phyloP scores from a whole-genome alignment of 768 basidiomycete genomes.

The Lentinula aciculospora region DNA sequence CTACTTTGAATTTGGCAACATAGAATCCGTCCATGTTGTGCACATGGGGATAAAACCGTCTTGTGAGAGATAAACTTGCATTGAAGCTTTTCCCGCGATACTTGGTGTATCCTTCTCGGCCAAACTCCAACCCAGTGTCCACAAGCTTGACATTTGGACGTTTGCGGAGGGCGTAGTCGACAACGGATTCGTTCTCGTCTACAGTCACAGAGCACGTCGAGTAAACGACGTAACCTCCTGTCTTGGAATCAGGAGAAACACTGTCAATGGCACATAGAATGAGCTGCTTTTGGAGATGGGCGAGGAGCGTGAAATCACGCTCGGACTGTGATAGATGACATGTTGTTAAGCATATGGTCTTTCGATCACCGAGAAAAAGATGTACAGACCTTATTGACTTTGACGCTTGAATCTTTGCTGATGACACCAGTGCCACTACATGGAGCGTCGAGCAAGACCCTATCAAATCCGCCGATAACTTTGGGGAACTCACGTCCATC shows the following conservation, averaged over 20 bases:
- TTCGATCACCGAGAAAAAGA: neutral
- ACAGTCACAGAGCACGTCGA: constrained; percentile 98
- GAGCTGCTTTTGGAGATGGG: constrained; percentile 96
- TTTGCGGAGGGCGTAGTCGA: constrained; percentile 95
- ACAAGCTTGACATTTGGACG: constrained; percentile 90
- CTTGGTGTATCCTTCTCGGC: constrained; percentile 83
- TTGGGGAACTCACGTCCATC: constrained; percentile 98
- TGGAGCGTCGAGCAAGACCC: constrained; percentile 95
- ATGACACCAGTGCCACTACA: constrained; percentile 99
- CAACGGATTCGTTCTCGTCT: constrained; percentile 97
- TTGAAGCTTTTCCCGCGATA: constrained; percentile 91
- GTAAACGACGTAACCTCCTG: constrained; percentile 93
- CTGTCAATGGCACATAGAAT: constrained; percentile 98
- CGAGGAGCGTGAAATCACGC: constrained; percentile 92
- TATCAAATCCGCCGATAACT: constrained; percentile 97
- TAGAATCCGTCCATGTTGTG: constrained; percentile 99
- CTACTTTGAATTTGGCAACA: constrained; percentile 98
- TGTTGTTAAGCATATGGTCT: constrained; percentile 1
- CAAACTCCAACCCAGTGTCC: constrained; percentile 89
- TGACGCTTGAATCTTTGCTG: constrained; percentile 95
- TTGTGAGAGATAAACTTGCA: constrained; percentile 71
- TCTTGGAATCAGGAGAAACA: constrained; percentile 81
- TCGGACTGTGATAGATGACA: constrained; percentile 63
- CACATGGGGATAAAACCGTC: constrained; percentile 93
- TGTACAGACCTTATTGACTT: constrained; percentile 86